Conservation (phyloP, 163 green algal genomes). For the Picocystis sp. region DNA sequence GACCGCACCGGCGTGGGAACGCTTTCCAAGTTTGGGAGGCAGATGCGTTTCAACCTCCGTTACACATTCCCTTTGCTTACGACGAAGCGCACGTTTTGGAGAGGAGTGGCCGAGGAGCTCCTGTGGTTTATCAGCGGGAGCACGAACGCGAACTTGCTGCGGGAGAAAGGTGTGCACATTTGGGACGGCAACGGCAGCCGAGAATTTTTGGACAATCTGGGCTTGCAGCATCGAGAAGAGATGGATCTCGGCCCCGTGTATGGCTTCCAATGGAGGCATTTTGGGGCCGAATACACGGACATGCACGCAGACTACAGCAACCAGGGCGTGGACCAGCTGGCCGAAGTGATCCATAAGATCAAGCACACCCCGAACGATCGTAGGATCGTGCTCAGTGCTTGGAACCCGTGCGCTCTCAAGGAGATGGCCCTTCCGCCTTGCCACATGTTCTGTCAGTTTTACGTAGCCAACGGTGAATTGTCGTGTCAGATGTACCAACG, state of each 20-base stretch:
- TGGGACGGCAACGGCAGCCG: constrained; percentile 93
- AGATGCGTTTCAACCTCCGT: constrained; percentile 86
- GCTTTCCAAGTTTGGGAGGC: constrained; percentile 61
- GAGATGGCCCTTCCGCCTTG: constrained; percentile 96
- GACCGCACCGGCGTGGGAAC: constrained; percentile 97
- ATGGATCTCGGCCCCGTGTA: constrained; percentile 95
- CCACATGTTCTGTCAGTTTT: constrained; percentile 99
- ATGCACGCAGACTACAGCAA: constrained; percentile 89
- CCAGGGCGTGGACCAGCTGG: constrained; percentile 78
- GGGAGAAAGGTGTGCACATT: constrained; percentile 78
- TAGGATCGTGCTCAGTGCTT: constrained; percentile 90
- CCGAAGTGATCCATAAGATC: constrained; percentile 69
- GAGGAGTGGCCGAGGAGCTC: constrained; percentile 88
- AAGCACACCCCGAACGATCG: constrained; percentile 75
- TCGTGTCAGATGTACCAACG: constrained; percentile 98
- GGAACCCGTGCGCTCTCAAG: constrained; percentile 83
- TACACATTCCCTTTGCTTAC: constrained; percentile 93
- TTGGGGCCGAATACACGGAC: constrained; percentile 83
- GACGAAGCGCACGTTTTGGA: constrained; percentile 52
- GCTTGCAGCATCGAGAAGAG: constrained; percentile 52
- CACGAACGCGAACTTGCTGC: constrained; percentile 68
- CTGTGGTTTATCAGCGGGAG: constrained; percentile 89
- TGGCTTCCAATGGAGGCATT: constrained; percentile 99
- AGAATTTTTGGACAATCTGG: constrained; percentile 55
- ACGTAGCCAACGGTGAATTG: constrained; percentile 92